Evolutionary conservation across 169 alveolate species (phyloP), one percentile per base, ranked within the genome.

Genomic region (Sarcocystis neurona): DNA sequence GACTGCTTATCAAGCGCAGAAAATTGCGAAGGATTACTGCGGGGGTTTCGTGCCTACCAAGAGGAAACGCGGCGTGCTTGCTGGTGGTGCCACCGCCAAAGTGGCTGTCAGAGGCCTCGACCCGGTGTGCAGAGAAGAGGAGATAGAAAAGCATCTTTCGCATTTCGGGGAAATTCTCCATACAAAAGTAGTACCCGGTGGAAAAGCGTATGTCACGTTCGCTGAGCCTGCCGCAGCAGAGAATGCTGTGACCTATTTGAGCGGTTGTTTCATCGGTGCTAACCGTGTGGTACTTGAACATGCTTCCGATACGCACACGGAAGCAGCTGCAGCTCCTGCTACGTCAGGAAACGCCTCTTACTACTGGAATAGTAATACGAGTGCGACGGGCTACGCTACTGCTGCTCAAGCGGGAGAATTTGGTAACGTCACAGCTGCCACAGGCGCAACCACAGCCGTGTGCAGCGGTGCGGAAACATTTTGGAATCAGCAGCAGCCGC

Each of bases 221-320:
- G 88, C 85, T 18, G 92, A 77, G 77, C 79, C 72, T 8, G 79
- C 56, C 1, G 92, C 92, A 8, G 92, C 92, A 30, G 85, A 56
- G 46, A 50, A 88, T 32, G 88, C 92, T 8, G 72, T 79, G 1
- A 39, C 53, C 4, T 53, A 56, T 32, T 30, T 79, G 72, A 58
- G 53, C 23, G 87, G 87, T 32, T 79, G 78, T 37, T 58, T 56
- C 87, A 79, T 79, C 41, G 87, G 87, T 15, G 87, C 87, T 1
- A 72, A 72, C 32, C 82, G 82, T 15, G 82, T 72, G 3, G 82
- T 48, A 12, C 43, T 72, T 48, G 82, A 72, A 12, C 82, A 72
- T 23, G 82, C 82, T 5, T 48, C 37, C 39, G n/a, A n/a, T n/a
- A n/a, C n/a, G n/a, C n/a, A n/a, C n/a, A n/a, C n/a, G n/a, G n/a